Base-by-base conservation (phyloP, 257 asterid genomes). In the Misopates orontium region DNA sequence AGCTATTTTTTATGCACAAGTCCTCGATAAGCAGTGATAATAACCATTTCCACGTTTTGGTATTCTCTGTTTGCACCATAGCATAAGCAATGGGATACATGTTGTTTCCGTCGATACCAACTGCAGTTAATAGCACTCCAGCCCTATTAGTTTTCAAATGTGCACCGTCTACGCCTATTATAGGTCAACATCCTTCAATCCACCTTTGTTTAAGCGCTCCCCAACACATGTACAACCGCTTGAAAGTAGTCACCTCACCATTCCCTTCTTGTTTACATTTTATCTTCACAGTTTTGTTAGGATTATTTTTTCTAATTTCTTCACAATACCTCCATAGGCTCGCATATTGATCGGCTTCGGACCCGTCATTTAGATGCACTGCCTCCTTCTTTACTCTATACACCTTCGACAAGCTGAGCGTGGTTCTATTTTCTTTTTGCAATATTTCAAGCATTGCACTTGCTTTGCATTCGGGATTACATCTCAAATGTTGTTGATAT, bases 81-180 rank as follows among this genome's bases (percentile, higher is more conserved):
- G 56, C 70, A 75, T 65, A 70, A 1, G 68, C 66, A 58, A 75
- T 56, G 0, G 25, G 76, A n/a, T 65, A 71, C 28, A 75, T 59
- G 10, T 3, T 21, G 1, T 66, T 71, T 12, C 64, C 70, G n/a
- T 1, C 49, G 56, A 65, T 75, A 0, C 62, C 73, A 12, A 66
- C 8, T 0, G 15, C 45, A 22, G 57, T 36, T 0, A 66, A n/a
- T 9, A 67, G 8, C 3, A 55, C 17, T 1, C 47, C 71, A 7
- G 56, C 63, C 21, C 11, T 67, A 18, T 59, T 36, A 4, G 64
- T 55, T 54, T 55, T 67, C 8, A 67, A 1, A 8, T 41, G 55
- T 1, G 42, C 20, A 0, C 55, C 63, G 16, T 66, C 71, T 18
- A 64, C 1, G 4, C 60, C 49, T 22, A 67, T 67, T 0, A 67